Evolutionary conservation across 805 yeast genomes (phyloP), one percentile per base, ranked within the genome.

Genomic region (Starmera quercuum): DNA sequence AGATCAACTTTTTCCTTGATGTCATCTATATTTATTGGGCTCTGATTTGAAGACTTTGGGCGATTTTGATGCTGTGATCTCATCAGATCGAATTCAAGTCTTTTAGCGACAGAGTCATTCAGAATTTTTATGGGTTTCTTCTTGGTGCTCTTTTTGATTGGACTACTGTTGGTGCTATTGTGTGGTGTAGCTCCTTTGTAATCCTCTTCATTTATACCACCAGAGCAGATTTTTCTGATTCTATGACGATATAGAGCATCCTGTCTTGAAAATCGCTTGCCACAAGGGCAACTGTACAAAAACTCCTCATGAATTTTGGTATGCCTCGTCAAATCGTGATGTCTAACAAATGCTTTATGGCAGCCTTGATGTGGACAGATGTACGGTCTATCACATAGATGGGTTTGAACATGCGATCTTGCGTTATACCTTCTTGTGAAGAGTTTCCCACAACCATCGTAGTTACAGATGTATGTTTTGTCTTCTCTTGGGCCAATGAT

Each of bases 331-430:
- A 92, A 66, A 59, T 92, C 99, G 53, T 92, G 98, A 42, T 90
- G 95, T 41, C 99, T 71, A 17, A 92, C 99, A 63, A 92, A 92
- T 25, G 84, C 73, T 46, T 88, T 84, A 4, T 74, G 71, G 58
- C 99, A 92, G 28, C 67, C 66, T 4, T 64, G 64, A 29, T 41
- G 45, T 26, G 64, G 67, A 61, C 99, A 92, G 0, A 70, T 63
- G 58, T 85, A 90, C 1, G 99, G 99, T 42, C 97, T 66, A 56
- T 94, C 98, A 54, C 90, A 79, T 32, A 92, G 61, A 64, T 92
- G 99, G 1, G 98, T 92, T 55, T 92, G 98, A 36, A 92, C 88
- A 56, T 92, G 99, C 0, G 96, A 85, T 41, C 97, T 66, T 10
- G 86, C 85, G 50, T 92, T 92, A 58, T 94, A 94, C 30, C 95